Evolutionary conservation across 2,329 filamentous ascomycete species (phyloP), one percentile per base, ranked within the genome.

Genomic region (Alternaria panax): DNA sequence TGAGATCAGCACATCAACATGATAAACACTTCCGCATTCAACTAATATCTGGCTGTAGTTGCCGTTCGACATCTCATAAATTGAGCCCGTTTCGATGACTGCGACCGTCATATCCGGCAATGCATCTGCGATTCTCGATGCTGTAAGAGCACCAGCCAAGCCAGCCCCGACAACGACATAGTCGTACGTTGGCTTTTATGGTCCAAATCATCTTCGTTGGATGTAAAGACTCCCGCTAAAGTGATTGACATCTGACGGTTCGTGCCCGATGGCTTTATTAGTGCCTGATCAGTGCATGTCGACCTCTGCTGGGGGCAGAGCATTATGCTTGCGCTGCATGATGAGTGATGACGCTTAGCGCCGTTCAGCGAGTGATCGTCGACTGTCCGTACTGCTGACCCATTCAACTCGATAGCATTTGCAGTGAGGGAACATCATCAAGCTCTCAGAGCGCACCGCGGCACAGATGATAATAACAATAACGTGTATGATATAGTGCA

Each of bases 161-260:
- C 71, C 71, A 11, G 66, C 71, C 8, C 71, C 71, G 12, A 74
- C 57, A 12, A 74, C 52, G 7, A 74, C 57, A 51, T 73, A 71
- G 43, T 73, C 69, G 54, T 54, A 73, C 5, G 71, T 69, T 18
- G 18, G 36, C 34, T n/a, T 46, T 42, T 7, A 25, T 20, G 32
- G 2, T 28, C 4, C 5, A 16, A 24, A 42, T 8, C 42, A 41
- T 27, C 20, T 22, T 48, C 22, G 24, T 58, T 48, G 50, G 50
- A 48, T 40, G 34, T 28, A 30, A 16, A 9, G 24, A 36, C 12
- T 24, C 7, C n/a, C 27, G 24, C 22, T 48, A 42, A 14, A 41
- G 28, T n/a, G 34, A 27, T 58, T 36, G 27, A 47, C 43, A 51
- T 41, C 28, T 52, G 54, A 45, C 55, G 55, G 48, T 16, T 53